A percentile compares a stretch with the other conserved stretches of the same genome.
Evolutionary conservation across 441 rosid genomes (phyloP).

Genomic region (Mallotus japonicus): DNA sequence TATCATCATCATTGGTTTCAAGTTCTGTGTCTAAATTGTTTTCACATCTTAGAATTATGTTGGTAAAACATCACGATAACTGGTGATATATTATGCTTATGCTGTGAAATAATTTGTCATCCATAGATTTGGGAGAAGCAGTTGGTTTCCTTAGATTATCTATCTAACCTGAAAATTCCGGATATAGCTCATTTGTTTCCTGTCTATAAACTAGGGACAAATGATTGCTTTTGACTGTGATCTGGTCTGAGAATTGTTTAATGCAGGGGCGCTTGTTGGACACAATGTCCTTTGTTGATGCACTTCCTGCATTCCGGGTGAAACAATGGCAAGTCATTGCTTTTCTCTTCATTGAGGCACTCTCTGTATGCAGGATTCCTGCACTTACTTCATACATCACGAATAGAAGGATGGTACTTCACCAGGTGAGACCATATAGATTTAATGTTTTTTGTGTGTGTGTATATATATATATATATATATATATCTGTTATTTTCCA

Average conservation of each 20-base stretch:
- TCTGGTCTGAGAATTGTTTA: conserved; percentile 7
- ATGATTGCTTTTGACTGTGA: background rate
- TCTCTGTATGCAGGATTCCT: conserved; percentile 69
- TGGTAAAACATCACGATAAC: background rate
- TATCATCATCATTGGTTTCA: background rate
- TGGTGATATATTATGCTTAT: background rate
- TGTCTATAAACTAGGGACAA: too few species aligned
- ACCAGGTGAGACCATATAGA: conserved; percentile 38
- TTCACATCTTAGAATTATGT: background rate
- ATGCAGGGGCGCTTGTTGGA: conserved; percentile 69
- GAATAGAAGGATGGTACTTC: conserved; percentile 51
- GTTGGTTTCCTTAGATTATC: too few species aligned
- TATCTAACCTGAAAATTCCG: too few species aligned
- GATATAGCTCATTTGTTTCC: too few species aligned
- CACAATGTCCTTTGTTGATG: conserved; percentile 79
- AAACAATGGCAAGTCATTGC: conserved; percentile 83
- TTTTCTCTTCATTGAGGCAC: conserved; percentile 71
- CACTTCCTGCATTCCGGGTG: conserved; percentile 62
- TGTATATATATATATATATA: background rate
- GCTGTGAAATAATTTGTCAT: background rate
- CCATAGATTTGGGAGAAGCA: background rate
- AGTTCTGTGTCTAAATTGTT: background rate
- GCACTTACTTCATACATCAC: conserved; percentile 50
- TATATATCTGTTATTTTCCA: too few species aligned
- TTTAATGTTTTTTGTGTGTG: background rate